phyloP scores from a whole-genome alignment of 2,329 filamentous ascomycete species.

The Microcyclospora pomicola region DNA sequence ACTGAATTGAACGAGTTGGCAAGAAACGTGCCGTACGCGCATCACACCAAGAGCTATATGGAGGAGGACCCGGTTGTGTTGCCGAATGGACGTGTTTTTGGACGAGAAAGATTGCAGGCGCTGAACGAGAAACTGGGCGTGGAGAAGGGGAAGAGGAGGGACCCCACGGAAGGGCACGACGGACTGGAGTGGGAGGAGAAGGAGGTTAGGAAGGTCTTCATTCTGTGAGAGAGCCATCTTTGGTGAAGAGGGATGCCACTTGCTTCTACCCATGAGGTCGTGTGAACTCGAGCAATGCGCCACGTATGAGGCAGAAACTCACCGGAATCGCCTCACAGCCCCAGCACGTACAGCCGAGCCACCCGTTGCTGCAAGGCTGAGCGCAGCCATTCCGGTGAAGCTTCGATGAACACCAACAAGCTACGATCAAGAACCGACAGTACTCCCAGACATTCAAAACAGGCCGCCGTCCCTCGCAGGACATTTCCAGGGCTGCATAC shows the following conservation, averaged over 20 bases:
- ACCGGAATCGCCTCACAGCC: not conserved
- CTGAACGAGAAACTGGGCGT: conserved; percentile 71
- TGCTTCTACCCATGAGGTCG: not conserved
- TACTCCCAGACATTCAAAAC: too few relatives aligned
- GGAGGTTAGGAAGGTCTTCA: conserved; percentile 75
- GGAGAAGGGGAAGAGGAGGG: conserved; percentile 52
- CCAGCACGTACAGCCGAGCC: too few relatives aligned
- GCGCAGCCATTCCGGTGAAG: too few relatives aligned
- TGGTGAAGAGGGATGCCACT: not conserved
- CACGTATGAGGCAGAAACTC: not conserved
- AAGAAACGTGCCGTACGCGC: conserved; percentile 77
- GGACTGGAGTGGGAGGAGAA: conserved; percentile 50
- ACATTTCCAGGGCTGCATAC: too few relatives aligned
- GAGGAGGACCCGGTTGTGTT: conserved; percentile 76
- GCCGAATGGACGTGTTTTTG: conserved; percentile 78
- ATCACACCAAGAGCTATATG: conserved; percentile 87
- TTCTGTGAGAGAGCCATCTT: conserved; percentile 42
- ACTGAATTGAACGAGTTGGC: conserved; percentile 90
- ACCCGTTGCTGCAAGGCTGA: too few relatives aligned
- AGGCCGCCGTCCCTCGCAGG: too few relatives aligned
- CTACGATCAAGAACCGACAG: too few relatives aligned
- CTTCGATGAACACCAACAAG: too few relatives aligned
- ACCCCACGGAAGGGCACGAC: conserved; percentile 48
- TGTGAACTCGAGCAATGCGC: too few relatives aligned
- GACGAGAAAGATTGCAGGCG: conserved; percentile 56